These are phyloP conservation scores for Chlorella sp. DNA, from an alignment of 139 green algal species.

Conservation along the genomic window DNA sequence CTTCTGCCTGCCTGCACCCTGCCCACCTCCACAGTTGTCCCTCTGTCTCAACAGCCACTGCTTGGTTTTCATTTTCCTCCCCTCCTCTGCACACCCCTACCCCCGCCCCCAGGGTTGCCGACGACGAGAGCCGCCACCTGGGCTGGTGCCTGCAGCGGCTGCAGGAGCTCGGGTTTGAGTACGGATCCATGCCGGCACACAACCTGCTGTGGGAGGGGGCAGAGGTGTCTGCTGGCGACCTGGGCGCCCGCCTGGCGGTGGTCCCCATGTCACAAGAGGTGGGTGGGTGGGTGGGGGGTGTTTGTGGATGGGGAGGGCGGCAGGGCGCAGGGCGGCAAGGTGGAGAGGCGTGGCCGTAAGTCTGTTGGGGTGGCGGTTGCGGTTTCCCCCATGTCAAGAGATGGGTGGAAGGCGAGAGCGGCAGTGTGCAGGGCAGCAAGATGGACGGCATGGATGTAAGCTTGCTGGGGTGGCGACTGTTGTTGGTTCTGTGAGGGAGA, in stretches of 20 bases:
- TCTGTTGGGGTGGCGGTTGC: too few species aligned
- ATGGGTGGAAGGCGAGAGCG: too few species aligned
- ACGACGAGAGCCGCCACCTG: slow-evolving; percentile 86
- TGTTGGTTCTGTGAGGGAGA: too few species aligned
- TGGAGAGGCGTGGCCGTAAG: not conserved
- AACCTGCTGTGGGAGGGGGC: slow-evolving; percentile 85
- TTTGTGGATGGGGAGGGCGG: too few species aligned
- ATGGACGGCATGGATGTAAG: too few species aligned
- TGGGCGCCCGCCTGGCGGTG: slow-evolving; percentile 72
- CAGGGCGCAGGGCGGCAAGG: not conserved
- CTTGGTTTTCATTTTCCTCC: too few species aligned
- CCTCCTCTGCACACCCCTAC: not conserved
- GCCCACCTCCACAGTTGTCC: not conserved
- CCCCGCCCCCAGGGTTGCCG: slow-evolving; percentile 63
- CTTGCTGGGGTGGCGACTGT: not conserved
- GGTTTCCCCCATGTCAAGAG: too few species aligned
- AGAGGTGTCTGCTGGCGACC: slow-evolving; percentile 45
- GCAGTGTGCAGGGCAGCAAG: too few species aligned
- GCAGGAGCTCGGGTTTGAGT: slow-evolving; percentile 70
- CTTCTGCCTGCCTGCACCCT: not conserved
- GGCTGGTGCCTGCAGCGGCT: slow-evolving; percentile 77
- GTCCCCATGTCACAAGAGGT: slow-evolving; percentile 88
- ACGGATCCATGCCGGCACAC: slow-evolving; percentile 82
- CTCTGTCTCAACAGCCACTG: too few species aligned
- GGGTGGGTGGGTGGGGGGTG: slow-evolving; percentile 60